phyloP scores from a whole-genome alignment of 2,329 filamentous ascomycete species.

The Capronia americana region DNA sequence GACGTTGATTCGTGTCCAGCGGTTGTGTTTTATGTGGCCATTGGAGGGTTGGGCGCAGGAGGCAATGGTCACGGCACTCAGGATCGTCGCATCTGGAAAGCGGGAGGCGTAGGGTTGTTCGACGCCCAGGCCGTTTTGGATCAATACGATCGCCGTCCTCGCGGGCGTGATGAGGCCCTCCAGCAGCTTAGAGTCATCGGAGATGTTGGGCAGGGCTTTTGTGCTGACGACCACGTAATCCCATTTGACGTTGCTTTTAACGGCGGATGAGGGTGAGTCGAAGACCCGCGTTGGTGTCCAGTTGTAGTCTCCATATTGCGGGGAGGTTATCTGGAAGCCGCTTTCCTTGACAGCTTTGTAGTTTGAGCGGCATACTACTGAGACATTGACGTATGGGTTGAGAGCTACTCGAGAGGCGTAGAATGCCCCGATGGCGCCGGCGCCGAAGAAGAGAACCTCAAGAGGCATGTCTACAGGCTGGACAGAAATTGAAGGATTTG shows the following conservation, averaged over 20 bases:
- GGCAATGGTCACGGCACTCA: constrained; percentile 73
- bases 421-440: constrained; percentile 41
- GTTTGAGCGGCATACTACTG: constrained; percentile 76
- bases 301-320: constrained; percentile 70
- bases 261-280: constrained; percentile 65
- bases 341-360: constrained; percentile 66
- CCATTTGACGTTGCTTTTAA: constrained; percentile 55
- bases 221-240: constrained; percentile 74
- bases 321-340: constrained; percentile 70
- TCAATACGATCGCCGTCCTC: constrained; percentile 66
- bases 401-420: constrained; percentile 38
- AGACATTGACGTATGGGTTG: constrained; percentile 60
- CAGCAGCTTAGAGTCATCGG: constrained; percentile 66
- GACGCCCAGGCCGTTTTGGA: constrained; percentile 75
- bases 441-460: constrained; percentile 40
- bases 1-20: constrained; percentile 75
- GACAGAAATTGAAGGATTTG: background rate
- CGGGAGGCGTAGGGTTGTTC: constrained; percentile 69
- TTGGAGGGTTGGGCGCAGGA: constrained; percentile 70
- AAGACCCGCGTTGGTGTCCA: constrained; percentile 70
- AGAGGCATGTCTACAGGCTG: constrained; percentile 26
- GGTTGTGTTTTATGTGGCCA: constrained; percentile 71
- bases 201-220: constrained; percentile 71
- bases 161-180: constrained; percentile 63
- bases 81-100: constrained; percentile 66